Base-by-base conservation (phyloP, 2,329 filamentous ascomycete genomes). In the Dendrostoma leiphaemia region DNA sequence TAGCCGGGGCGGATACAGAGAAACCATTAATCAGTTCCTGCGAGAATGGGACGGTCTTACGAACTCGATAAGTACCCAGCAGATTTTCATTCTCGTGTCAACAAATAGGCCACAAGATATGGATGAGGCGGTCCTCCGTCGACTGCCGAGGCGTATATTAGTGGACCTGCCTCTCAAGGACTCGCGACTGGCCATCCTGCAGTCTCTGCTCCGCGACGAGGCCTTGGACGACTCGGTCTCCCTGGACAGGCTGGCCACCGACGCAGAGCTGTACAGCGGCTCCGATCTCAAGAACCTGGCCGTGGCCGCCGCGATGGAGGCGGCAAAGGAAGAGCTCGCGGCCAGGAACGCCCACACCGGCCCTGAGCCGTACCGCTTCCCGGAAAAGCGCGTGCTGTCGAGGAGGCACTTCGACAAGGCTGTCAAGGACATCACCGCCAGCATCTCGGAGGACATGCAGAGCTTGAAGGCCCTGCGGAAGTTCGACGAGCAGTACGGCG, bases 51-150 rank as follows among this genome's bases (percentile, higher is more conserved):
- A 97, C 63, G 94, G 94, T 10, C 87, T 97, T 77, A 77, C 77
- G 51, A 88, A 89, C 62, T 79, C 85, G 13, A 35, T 58, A 23
- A 48, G 49, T 55, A 58, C 54, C 31, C 82, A 85, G 44, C 89
- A 88, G 17, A 91, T 93, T 3, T 97, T 99, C 69, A 93, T 99
- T 70, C 97, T 99, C 91, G 91, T 97, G 0, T 93, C 94, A 26
- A 97, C 92, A 8, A 97, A 99, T 70, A 81, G 93, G 9, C 94
- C 94, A 0, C 97, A 96, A 65, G 94, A 97, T 65, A 82, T 99
- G 1, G 94, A 99, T 64, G 90, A 94, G 63, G 90, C 90, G 9
- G 88, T 94, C 9, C 78, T 94, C 43, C 80, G 90, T n/a, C 81
- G 89, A 12, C 74, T 92, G 21, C 89, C 89, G 2, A 78, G 89